Evolutionary conservation across 805 yeast genomes (phyloP).

Genomic region (Ogataea minuta): DNA sequence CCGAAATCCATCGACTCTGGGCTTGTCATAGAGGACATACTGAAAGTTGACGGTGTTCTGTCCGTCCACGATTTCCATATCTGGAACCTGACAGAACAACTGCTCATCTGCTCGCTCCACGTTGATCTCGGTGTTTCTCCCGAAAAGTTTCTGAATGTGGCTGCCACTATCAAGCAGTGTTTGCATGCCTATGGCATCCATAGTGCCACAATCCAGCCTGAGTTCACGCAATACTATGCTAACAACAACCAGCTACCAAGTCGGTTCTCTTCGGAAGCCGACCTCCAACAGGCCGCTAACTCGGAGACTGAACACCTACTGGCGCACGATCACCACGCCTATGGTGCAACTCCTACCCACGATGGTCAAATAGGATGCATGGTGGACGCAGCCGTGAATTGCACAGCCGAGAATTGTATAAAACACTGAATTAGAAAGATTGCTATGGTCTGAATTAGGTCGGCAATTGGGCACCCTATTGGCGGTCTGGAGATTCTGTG

Average conservation of each 20-base stretch:
- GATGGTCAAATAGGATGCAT: constrained; percentile 40
- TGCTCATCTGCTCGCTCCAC: constrained; percentile 85
- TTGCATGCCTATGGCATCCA: constrained; percentile 85
- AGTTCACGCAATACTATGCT: constrained; percentile 50
- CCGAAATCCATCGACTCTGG: constrained; percentile 82
- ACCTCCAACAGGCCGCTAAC: constrained; percentile 7
- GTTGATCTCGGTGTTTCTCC: constrained; percentile 68
- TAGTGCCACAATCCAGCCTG: constrained; percentile 96
- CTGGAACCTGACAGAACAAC: constrained; percentile 90
- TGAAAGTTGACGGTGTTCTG: constrained; percentile 65
- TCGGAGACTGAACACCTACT: constrained; percentile 16
- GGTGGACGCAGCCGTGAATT: constrained; percentile 51
- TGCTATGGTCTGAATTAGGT: too few relatives aligned
- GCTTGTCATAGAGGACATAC: constrained; percentile 65
- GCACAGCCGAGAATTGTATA: constrained; percentile 45
- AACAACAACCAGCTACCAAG: constrained; percentile 30
- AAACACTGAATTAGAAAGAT: constrained; percentile 5
- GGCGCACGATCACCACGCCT: constrained; percentile 32
- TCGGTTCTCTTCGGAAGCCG: constrained; percentile 26
- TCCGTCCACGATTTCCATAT: constrained; percentile 94
- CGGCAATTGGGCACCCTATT: not conserved
- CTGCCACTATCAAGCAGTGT: constrained; percentile 71
- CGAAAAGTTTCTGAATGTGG: constrained; percentile 66
- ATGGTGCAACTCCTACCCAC: constrained; percentile 30
- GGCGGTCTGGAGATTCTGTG: not conserved